Conservation (phyloP, 176 grass and related monocot genomes). For the Phragmites australis region DNA sequence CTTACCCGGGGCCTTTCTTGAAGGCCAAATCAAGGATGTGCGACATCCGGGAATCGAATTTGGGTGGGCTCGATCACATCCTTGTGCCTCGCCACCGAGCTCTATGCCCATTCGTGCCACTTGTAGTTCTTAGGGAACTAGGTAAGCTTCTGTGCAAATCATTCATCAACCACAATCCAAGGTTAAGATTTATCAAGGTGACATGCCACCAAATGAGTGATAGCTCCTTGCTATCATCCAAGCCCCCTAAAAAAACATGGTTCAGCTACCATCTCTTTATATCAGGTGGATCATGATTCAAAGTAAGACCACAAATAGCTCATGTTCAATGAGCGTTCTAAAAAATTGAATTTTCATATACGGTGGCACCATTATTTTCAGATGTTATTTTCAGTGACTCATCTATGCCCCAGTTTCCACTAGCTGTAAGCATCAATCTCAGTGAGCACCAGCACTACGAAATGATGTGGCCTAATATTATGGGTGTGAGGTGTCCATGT, state of each 20-base stretch:
- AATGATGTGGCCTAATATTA: constrained; percentile 1
- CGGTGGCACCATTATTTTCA: neutral
- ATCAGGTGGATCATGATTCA: neutral
- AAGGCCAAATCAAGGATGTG: no score
- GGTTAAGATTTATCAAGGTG: constrained; percentile 1
- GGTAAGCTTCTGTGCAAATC: constrained; percentile 20
- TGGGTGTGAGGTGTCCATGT: constrained; percentile 17
- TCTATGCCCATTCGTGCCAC: no score
- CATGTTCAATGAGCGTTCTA: neutral
- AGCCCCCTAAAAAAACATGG: constrained; percentile 2
- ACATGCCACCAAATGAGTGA: constrained; percentile 17
- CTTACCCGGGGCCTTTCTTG: no score
- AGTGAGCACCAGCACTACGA: neutral
- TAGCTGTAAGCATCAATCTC: constrained; percentile 10
- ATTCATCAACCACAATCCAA: constrained; percentile 4
- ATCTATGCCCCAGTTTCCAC: constrained; percentile 27
- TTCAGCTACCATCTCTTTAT: neutral
- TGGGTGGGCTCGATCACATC: no score
- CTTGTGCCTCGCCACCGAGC: no score
- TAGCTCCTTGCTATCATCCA: constrained; percentile 8
- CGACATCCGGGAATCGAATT: no score
- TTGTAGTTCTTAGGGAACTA: neutral
- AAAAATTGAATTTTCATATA: neutral
- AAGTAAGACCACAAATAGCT: neutral
- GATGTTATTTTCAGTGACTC: constrained; percentile 38